These are phyloP conservation scores for Kodamaea kaohsiungensis DNA, from an alignment of 805 yeast genomes.

Conservation along the genomic window DNA sequence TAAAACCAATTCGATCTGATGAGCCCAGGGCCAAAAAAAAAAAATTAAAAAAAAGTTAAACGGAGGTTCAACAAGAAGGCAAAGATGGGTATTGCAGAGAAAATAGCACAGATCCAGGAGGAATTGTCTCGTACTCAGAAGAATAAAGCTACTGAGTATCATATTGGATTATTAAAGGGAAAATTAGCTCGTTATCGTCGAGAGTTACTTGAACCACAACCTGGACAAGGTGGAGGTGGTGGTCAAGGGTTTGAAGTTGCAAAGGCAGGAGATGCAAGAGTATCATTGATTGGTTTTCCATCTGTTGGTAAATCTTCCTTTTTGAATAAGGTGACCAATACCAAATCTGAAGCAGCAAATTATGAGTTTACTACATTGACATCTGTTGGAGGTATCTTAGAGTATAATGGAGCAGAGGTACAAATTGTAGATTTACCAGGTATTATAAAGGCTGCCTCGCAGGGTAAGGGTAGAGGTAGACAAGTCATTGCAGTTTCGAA, in stretches of 20 bases:
- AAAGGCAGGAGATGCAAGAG: slow-evolving; percentile 95
- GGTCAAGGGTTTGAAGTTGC: slow-evolving; percentile 92
- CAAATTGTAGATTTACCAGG: slow-evolving; percentile 98
- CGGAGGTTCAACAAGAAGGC: neutral
- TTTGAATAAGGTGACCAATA: slow-evolving; percentile 84
- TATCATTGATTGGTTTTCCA: slow-evolving; percentile 93
- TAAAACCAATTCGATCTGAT: slow-evolving; percentile 2
- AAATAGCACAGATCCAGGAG: slow-evolving; percentile 85
- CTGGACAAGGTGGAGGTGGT: slow-evolving; percentile 70
- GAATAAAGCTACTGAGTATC: slow-evolving; percentile 97
- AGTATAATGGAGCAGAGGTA: slow-evolving; percentile 94
- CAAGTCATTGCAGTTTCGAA: slow-evolving; percentile 96
- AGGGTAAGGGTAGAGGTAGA: slow-evolving; percentile 96
- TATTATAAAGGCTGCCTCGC: slow-evolving; percentile 93
- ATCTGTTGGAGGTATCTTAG: slow-evolving; percentile 93
- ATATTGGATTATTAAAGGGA: slow-evolving; percentile 90
- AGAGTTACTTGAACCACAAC: slow-evolving; percentile 87
- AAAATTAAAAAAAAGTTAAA: neutral
- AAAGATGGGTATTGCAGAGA: slow-evolving; percentile 46
- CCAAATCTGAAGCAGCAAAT: slow-evolving; percentile 92
- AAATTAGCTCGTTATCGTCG: slow-evolving; percentile 90
- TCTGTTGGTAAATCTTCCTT: slow-evolving; percentile 96
- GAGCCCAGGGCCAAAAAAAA: neutral
- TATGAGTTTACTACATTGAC: slow-evolving; percentile 96
- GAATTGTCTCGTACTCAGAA: slow-evolving; percentile 95